Conservation (phyloP, 176 grass and related monocot species). For the Hyparrhenia diplandra region DNA sequence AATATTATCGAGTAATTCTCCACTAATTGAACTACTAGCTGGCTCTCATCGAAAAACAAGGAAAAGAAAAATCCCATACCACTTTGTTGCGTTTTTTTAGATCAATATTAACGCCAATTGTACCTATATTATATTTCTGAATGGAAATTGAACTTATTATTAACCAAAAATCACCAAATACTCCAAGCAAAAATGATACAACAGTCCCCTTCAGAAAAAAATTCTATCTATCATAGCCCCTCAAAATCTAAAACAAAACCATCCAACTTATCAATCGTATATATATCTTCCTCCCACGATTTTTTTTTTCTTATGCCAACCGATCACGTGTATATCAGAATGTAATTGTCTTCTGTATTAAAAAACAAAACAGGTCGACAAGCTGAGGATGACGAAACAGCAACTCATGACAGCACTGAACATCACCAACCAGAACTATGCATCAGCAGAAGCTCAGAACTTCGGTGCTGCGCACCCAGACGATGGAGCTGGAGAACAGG, state of each 20-base stretch:
- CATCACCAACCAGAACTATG: conserved; percentile 16
- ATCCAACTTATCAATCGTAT: neutral
- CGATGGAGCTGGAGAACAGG: conserved; percentile 44
- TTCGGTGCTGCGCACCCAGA: conserved; percentile 52
- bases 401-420: conserved; percentile 35
- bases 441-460: conserved; percentile 42
- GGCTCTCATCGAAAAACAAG: neutral
- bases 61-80: neutral
- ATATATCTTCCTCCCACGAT: neutral
- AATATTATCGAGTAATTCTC: neutral
- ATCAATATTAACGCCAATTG: too few relatives aligned
- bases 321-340: neutral
- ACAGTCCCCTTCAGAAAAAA: too few relatives aligned
- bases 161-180: neutral
- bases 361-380: conserved; percentile 17
- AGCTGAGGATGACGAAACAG: conserved; percentile 40
- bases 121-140: neutral
- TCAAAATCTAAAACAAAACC: neutral
- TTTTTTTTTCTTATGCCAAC: neutral
- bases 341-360: neutral
- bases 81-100: neutral
- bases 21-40: neutral
- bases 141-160: neutral
- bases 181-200: neutral
- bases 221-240: neutral